Evolutionary conservation across 2,329 filamentous ascomycete genomes (phyloP), one percentile per base, ranked within the genome.

Genomic region (Xylogone sp.): DNA sequence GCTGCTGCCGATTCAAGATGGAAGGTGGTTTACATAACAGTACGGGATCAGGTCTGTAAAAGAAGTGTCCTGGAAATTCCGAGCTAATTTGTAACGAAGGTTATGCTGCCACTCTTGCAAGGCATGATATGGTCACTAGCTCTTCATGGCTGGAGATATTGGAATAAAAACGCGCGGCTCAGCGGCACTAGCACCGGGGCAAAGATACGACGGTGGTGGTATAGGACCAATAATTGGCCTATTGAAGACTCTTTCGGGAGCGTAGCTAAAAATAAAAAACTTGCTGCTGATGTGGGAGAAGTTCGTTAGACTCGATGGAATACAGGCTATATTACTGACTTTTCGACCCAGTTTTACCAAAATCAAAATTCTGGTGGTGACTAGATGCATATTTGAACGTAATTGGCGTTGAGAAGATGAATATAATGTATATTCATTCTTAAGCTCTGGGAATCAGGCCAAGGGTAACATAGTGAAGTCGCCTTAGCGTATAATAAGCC

Each of bases 181-280:
- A 84, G 83, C 56, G 94, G 94, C 8, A 83, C 82, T 60, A 85
- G 83, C 21, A 73, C 88, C 16, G 94, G 94, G 20, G 90, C 88
- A 6, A 82, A 81, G 59, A 73, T 94, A 46, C 79, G 94, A 61
- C 78, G 91, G 59, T 97, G 93, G 94, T 99, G 94, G 93, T 97
- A 90, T 75, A 82, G 81, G 20, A 88, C 96, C 18, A 97, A 97
- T 66, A 90, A 95, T 64, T 97, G 94, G 94, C 77, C 79, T 46
- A 70, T 93, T 52, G 86, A 87, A 12, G 60, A 59, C 24, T 50
- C 24, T 16, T 43, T 59, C 24, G 58, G 47, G 43, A 49, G 53
- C n/a, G 48, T 59, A 44, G 53, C 53, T 39, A 57, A 50, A 21
- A 56, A 63, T 53, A 48, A 51, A n/a, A 65, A 66, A 50, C 50